phyloP scores from a whole-genome alignment of 768 basidiomycete genomes.

The Guyanaporus albipodus region DNA sequence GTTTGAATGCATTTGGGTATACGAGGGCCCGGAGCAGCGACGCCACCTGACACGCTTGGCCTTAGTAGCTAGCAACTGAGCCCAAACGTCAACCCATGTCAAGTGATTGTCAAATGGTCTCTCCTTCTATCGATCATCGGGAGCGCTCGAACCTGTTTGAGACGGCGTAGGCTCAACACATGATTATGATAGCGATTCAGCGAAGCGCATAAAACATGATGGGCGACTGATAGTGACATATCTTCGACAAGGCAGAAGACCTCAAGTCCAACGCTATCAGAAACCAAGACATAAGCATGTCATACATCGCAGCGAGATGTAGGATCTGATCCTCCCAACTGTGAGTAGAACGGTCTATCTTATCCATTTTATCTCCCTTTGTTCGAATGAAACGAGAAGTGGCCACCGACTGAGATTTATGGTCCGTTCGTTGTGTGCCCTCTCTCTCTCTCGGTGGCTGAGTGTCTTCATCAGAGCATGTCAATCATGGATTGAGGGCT shows the following conservation, averaged over 20 bases:
- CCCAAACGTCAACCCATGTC: no score
- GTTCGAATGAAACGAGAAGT: slow-evolving; percentile 47
- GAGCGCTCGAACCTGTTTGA: no score
- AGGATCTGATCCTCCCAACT: not conserved
- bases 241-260: no score
- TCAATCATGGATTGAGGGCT: slow-evolving; percentile 44
- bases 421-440: no score
- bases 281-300: slow-evolving; percentile 5
- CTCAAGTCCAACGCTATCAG: no score
- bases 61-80: not conserved
- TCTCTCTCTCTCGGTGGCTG: no score
- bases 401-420: slow-evolving; percentile 41
- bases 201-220: not conserved
- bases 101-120: no score
- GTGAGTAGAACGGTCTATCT: slow-evolving; percentile 35
- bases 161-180: no score
- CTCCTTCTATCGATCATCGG: no score
- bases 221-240: no score
- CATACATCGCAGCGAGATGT: slow-evolving; percentile 1
- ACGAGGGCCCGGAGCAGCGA: not conserved
- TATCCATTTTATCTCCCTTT: slow-evolving; percentile 50
- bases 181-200: not conserved
- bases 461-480: no score
- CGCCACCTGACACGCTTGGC: not conserved
- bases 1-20: slow-evolving; percentile 4